Evolutionary conservation across 108 stramenopile genomes (phyloP), one percentile per base, ranked within the genome.

Genomic region (Mayamaea pseudoterrestris): DNA sequence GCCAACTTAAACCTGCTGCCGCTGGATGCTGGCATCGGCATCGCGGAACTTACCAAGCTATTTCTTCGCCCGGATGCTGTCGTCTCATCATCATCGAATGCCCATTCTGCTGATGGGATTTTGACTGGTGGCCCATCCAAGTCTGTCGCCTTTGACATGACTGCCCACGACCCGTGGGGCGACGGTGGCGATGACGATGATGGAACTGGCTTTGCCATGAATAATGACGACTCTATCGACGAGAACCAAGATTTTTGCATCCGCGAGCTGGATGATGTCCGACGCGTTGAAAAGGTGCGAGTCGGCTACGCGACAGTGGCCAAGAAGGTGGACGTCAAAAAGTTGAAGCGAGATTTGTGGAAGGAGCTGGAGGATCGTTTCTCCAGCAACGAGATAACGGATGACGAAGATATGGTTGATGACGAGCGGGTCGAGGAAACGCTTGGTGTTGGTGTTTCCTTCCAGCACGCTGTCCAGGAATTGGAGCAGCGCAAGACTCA

Each of bases 241-340:
- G 66, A 53, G 23, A 56, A 48, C 13, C 64, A 75, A 28, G 74
- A 78, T 41, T 57, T 74, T 39, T n/a, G n/a, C n/a, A 69, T 78
- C 50, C 63, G 62, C 22, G 70, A 69, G 35, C 46, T 83, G 13
- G 68, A 75, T 17, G 72, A 55, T 9, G 67, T 88, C 17, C 65
- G 91, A 22, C 83, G 81, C 46, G 82, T 93, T 17, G 71, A 93
- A 32, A 93, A 86, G 66, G 64, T 93, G 41, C 57, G 68, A 21
- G 69, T 93, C 14, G 77, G 72, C 21, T 88, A 88, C 55, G 91
- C 91, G 12, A 83, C 79, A 2, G 64, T 80, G 6, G 86, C 86
- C 30, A 88, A 88, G 61, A 93, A 93, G 59, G 91, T 93, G 22
- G 91, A 93, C 43, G 91, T 93, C 3, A 83, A 78, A 54, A 68